Conservation (phyloP, 768 basidiomycete genomes). For the Pisolithus sp. region DNA sequence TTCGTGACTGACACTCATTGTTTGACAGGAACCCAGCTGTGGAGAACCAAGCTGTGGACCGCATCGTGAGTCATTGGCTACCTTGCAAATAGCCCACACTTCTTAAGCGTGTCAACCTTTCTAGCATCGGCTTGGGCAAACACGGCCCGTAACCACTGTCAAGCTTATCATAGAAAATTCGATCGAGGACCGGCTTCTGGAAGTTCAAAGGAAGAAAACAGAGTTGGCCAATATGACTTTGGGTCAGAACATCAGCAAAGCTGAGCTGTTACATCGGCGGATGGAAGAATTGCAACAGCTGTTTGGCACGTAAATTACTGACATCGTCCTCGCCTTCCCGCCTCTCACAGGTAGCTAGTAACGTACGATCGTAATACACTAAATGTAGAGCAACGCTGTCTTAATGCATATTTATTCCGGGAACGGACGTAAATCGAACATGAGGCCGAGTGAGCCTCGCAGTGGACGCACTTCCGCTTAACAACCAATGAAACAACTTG, state of each 20-base stretch:
- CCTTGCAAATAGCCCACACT: not conserved
- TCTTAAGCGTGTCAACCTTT: conserved; percentile 1
- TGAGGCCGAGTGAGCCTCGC: no score
- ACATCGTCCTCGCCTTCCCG: conserved; percentile 2
- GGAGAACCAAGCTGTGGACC: conserved; percentile 96
- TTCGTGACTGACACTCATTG: not conserved
- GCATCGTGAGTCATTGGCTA: conserved; percentile 60
- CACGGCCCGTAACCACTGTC: conserved; percentile 81
- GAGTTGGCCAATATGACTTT: conserved; percentile 92
- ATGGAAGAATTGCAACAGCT: conserved; percentile 82
- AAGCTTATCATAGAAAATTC: conserved; percentile 93
- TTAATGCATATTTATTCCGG: conserved; percentile 24
- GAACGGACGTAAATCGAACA: no score
- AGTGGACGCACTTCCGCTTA: no score
- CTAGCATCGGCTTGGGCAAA: conserved; percentile 95
- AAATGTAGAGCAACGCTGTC: conserved; percentile 22
- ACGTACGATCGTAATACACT: conserved; percentile 23
- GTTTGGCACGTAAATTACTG: conserved; percentile 45
- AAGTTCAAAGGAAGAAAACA: conserved; percentile 93
- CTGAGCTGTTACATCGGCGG: conserved; percentile 80
- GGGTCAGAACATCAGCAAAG: conserved; percentile 79
- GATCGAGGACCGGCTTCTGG: conserved; percentile 87
- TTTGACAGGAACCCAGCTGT: conserved; percentile 84
- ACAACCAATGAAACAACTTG: no score
- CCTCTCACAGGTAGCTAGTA: not conserved